Conservation (phyloP, 176 grass and related monocot species). For the Elaeis guineensis region DNA sequence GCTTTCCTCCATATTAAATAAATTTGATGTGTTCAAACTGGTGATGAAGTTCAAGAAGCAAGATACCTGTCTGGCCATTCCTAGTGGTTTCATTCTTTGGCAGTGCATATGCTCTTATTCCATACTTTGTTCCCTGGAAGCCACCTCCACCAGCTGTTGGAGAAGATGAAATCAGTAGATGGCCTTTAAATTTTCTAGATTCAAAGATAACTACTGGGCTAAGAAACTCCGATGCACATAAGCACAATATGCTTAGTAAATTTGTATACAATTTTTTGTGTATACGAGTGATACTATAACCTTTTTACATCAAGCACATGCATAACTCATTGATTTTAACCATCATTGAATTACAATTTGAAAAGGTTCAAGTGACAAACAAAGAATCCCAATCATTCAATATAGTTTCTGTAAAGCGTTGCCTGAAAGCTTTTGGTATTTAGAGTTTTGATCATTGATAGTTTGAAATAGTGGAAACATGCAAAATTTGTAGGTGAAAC, state of each 20-base stretch:
- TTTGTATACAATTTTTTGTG: neutral
- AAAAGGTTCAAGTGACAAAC: too few relatives aligned
- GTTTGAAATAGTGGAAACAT: too few relatives aligned
- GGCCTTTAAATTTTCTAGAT: constrained; percentile 85
- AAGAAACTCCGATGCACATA: constrained; percentile 16
- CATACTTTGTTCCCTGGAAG: constrained; percentile 94
- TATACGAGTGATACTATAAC: too few relatives aligned
- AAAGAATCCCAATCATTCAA: too few relatives aligned
- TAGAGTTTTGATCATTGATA: too few relatives aligned
- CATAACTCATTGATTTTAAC: too few relatives aligned
- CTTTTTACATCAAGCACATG: too few relatives aligned
- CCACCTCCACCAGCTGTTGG: constrained; percentile 76
- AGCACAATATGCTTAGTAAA: neutral
- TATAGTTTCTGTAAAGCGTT: too few relatives aligned
- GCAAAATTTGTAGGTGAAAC: too few relatives aligned
- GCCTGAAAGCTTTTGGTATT: too few relatives aligned
- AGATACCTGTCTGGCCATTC: constrained; percentile 90
- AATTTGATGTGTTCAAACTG: neutral
- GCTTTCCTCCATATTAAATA: too few relatives aligned
- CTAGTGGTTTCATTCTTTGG: constrained; percentile 61
- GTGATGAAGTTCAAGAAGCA: constrained; percentile 71
- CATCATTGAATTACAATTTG: too few relatives aligned
- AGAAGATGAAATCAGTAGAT: constrained; percentile 74
- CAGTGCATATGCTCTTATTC: constrained; percentile 89
- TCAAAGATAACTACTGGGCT: constrained; percentile 86